phyloP scores from a whole-genome alignment of 1,139 yeast genomes.

The Sugiyamaella novakii region DNA sequence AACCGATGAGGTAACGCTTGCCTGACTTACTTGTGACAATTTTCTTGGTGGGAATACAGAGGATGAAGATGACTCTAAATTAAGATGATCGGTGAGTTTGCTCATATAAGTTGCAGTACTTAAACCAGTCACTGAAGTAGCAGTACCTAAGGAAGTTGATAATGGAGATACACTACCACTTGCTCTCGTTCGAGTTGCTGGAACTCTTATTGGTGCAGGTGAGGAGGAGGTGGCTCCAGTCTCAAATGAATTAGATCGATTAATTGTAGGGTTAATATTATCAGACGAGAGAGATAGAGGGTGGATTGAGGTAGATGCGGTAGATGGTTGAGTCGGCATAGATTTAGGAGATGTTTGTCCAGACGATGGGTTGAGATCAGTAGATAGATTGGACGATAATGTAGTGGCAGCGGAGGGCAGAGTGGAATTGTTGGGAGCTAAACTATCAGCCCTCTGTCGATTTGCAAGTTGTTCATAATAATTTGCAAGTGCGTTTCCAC shows the following conservation, averaged over 20 bases:
- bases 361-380: slow-evolving; percentile 1
- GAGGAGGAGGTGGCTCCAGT: neutral
- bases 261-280: neutral
- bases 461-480: slow-evolving; percentile 12
- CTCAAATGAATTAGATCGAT: slow-evolving; percentile 6
- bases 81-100: slow-evolving; percentile 12
- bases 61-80: slow-evolving; percentile 12
- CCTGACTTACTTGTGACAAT: slow-evolving; percentile 16
- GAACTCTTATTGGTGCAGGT: slow-evolving; percentile 5
- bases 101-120: slow-evolving; percentile 11
- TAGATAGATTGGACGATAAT: neutral
- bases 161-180: slow-evolving; percentile 12
- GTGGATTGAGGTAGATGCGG: neutral
- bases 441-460: slow-evolving; percentile 2
- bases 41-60: slow-evolving; percentile 15
- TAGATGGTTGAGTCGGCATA: neutral
- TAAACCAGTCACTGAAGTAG: slow-evolving; percentile 12
- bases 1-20: slow-evolving; percentile 10
- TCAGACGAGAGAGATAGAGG: slow-evolving; percentile 6
- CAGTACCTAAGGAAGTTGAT: slow-evolving; percentile 6
- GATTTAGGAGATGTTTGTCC: slow-evolving; percentile 18
- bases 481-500: slow-evolving; percentile 9
- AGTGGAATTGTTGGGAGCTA: slow-evolving; percentile 4
- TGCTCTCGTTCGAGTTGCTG: neutral
- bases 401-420: neutral